phyloP scores from a whole-genome alignment of 371 early-diverging fungal genomes.

The Lichtheimia hyalospora region DNA sequence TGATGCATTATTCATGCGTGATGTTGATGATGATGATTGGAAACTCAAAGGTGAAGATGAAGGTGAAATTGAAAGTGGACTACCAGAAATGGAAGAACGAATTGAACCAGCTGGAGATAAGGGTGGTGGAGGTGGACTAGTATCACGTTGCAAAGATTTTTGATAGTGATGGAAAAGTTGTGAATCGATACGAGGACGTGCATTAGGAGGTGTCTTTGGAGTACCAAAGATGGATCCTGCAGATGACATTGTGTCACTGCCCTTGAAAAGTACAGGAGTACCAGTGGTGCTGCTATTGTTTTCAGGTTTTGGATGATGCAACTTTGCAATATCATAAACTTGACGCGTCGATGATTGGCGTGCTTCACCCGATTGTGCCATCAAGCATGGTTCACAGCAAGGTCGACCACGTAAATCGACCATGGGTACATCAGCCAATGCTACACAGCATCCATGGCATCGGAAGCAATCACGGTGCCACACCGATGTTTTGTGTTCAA shows the following conservation, averaged over 20 bases:
- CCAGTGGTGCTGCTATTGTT: not conserved
- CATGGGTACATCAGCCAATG: constrained; percentile 46
- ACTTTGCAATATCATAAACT: too few species aligned
- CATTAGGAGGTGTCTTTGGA: constrained; percentile 2
- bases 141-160: constrained; percentile 9
- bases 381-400: constrained; percentile 67
- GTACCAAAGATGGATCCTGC: constrained; percentile 7
- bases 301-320: too few species aligned
- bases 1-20: not conserved
- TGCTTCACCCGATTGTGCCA: constrained; percentile 41
- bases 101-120: constrained; percentile 13
- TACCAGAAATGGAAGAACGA: constrained; percentile 7
- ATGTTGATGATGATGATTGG: not conserved
- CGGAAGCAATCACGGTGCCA: constrained; percentile 59
- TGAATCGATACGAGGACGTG: constrained; percentile 14
- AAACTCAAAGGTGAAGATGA: constrained; percentile 10
- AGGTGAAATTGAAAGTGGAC: constrained; percentile 4
- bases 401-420: constrained; percentile 61
- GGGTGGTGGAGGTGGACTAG: constrained; percentile 15
- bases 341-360: not conserved
- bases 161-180: constrained; percentile 18
- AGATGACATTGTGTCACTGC: constrained; percentile 12
- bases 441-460: constrained; percentile 36
- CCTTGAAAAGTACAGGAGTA: constrained; percentile 11
- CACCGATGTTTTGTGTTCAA: constrained; percentile 40